phyloP scores from a whole-genome alignment of 2,329 filamentous ascomycete genomes.

The Phyllosticta capitalensis region DNA sequence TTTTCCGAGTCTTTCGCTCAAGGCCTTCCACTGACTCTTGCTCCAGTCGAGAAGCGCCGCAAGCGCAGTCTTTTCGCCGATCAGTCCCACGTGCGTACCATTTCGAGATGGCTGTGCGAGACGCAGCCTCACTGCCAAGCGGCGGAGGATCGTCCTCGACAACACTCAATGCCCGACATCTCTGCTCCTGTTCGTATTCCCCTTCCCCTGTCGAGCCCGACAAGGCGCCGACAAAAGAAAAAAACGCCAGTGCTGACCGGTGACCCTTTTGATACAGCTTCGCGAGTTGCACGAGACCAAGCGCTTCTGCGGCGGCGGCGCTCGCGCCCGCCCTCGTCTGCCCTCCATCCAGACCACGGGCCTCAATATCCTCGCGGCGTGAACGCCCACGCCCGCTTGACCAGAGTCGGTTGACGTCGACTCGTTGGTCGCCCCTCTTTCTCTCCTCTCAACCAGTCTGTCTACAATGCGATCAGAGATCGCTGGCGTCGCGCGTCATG shows the following conservation, averaged over 20 bases:
- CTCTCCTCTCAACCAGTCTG: background rate
- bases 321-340: background rate
- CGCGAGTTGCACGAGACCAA: background rate
- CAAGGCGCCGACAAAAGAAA: background rate
- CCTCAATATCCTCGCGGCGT: background rate
- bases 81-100: constrained; percentile 7
- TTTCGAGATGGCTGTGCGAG: constrained; percentile 9
- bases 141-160: constrained; percentile 4
- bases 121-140: background rate
- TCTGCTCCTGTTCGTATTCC: background rate
- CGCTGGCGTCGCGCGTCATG: background rate
- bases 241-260: background rate
- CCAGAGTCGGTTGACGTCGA: background rate
- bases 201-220: background rate
- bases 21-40: background rate
- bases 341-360: background rate
- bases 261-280: background rate
- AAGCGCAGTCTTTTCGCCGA: constrained; percentile 1
- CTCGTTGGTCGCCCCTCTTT: constrained; percentile 1
- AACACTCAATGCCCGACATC: background rate
- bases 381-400: background rate
- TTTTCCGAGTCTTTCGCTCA: background rate
- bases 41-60: constrained; percentile 1
- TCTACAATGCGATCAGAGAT: constrained; percentile 1
- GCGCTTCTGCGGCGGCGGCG: background rate